Percentiles rank a stretch among this genome's conserved stretches.
Evolutionary conservation across 129 eudicot genomes (phyloP).

Genomic region (Centella asiatica): DNA sequence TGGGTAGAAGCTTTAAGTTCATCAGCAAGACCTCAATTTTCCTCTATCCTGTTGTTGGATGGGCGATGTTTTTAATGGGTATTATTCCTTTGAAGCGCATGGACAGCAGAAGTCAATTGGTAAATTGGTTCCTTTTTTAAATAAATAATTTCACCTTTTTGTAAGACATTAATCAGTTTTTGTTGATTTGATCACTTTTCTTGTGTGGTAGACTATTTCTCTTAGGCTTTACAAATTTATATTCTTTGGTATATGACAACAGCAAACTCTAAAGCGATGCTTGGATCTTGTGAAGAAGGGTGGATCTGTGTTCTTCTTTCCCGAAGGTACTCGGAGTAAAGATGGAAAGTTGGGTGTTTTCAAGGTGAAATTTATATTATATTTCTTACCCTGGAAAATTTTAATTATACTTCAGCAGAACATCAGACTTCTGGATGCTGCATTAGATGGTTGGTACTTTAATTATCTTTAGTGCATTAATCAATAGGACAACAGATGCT

Average conservation of each 20-base stretch:
- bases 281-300: slow-evolving; percentile 76
- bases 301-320: slow-evolving; percentile 92
- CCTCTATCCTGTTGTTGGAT: slow-evolving; percentile 72
- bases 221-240: neutral
- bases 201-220: slow-evolving; percentile 2
- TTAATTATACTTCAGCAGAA: neutral
- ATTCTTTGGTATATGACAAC: slow-evolving; percentile 9
- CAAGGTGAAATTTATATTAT: slow-evolving; percentile 48
- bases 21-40: slow-evolving; percentile 86
- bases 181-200: neutral
- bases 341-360: slow-evolving; percentile 70
- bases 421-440: too few species aligned
- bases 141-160: neutral
- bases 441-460: too few species aligned
- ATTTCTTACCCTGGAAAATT: neutral
- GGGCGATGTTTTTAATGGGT: slow-evolving; percentile 96
- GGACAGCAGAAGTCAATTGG: slow-evolving; percentile 96
- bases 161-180: neutral
- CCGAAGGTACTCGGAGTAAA: slow-evolving; percentile 93
- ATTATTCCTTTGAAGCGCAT: slow-evolving; percentile 81
- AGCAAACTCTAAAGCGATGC: slow-evolving; percentile 88
- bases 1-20: slow-evolving; percentile 84
- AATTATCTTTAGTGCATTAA: too few species aligned
- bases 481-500: too few species aligned
- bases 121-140: slow-evolving; percentile 14